Base-by-base conservation (phyloP, 768 basidiomycete genomes). In the Tylopilus rubrobrunneus region DNA sequence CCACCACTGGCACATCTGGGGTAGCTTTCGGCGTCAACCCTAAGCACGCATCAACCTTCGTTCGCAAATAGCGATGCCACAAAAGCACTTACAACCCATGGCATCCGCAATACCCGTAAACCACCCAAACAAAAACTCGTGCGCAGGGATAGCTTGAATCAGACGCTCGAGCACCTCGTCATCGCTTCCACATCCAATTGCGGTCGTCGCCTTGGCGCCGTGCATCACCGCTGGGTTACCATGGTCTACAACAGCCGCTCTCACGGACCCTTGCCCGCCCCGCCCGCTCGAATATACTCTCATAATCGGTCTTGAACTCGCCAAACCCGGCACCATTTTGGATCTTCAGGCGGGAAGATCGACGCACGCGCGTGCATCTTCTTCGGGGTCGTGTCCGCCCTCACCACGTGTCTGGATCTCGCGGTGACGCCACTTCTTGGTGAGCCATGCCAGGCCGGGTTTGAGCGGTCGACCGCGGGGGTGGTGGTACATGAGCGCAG, bases 361-460 rank as follows among this genome's bases (percentile, higher is more conserved):
- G n/a, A 19, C 37, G 37, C 37, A 39, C n/a, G 37, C 37, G 8
- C 37, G 76, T 0, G 96, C 94, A 60, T 98, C 96, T 67, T 98
- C 96, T 62, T 93, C 91, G 3, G 94, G 91, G 57, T 97, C 89
- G 67, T 98, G 96, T 4, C 92, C 93, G 2, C 87, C 87, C 50
- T 88, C 87, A 0, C 91, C 92, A 0, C 81, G 74, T 0, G 78
- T 82, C 69, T 98, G 96, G 37, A 98, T 98, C 62, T 94, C 90
- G 47, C 88, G 81, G 14, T 81, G 82, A 52, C 92, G 86, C 92
- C 93, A 98, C 65, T 92, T 92, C 65, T 90, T 89, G 43, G 92
- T 91, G 42, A 99, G 82, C 93, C 92, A 98, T n/a, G 93, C 93
- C 7, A 98, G 79, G 1, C 91, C 92, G 0, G 96, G 92, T 71